Conservation (phyloP, 495 filamentous ascomycete genomes). For the Podospora sp. region DNA sequence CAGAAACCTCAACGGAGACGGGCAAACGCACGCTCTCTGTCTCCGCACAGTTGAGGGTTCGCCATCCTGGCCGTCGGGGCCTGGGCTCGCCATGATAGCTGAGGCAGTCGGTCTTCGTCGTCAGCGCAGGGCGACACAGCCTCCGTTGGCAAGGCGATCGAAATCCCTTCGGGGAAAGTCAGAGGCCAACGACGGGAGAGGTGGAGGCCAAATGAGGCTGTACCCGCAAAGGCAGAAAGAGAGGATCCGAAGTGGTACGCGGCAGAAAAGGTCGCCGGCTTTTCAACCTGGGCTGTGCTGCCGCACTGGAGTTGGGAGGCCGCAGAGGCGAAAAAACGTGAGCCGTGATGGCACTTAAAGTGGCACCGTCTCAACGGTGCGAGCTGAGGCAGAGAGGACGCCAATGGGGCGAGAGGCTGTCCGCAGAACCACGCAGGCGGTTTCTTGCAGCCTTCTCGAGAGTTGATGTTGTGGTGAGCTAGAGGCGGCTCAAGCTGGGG, state of each 20-base stretch:
- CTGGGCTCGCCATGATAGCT: conserved; percentile 33
- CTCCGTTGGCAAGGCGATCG: conserved; percentile 19
- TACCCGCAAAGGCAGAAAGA: conserved; percentile 13
- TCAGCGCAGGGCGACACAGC: conserved; percentile 26
- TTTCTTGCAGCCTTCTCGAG: neutral
- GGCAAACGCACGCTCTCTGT: conserved; percentile 34
- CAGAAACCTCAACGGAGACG: neutral
- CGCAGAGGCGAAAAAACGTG: neutral
- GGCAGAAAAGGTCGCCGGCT: conserved; percentile 6
- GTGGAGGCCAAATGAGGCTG: conserved; percentile 4
- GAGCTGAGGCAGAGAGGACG: neutral
- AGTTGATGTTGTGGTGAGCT: neutral
- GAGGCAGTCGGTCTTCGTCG: conserved; percentile 25
- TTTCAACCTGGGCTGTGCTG: neutral
- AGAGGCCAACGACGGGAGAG: conserved; percentile 19
- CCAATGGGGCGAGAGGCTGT: neutral
- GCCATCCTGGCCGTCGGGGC: conserved; percentile 22
- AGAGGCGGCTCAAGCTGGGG: neutral
- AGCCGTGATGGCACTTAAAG: neutral
- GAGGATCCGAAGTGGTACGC: conserved; percentile 1
- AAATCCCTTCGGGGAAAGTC: neutral
- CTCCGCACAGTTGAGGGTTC: conserved; percentile 28
- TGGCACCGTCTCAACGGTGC: neutral
- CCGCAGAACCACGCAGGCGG: conserved; percentile 5
- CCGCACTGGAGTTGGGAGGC: conserved; percentile 2